These are phyloP conservation scores for Beauveria asiatica DNA, from an alignment of 2,329 filamentous ascomycete genomes.

Conservation along the genomic window DNA sequence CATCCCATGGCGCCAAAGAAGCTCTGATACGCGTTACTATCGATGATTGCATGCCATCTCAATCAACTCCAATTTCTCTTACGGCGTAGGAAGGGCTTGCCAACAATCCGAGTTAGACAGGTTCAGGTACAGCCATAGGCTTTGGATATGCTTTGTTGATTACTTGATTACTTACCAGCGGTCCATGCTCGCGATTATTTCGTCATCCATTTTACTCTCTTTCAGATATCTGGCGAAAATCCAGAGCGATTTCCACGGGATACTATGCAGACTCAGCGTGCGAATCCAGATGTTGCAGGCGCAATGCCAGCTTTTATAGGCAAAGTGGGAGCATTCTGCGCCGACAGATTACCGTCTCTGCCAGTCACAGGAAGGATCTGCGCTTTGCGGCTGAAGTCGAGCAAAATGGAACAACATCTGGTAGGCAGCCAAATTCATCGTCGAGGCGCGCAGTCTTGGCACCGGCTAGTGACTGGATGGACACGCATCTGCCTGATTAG, in stretches of 20 bases:
- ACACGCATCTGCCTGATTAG: slow-evolving; percentile 1
- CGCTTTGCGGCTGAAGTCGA: not conserved
- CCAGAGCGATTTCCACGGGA: not conserved
- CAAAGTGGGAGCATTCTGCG: not conserved
- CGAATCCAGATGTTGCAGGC: not conserved
- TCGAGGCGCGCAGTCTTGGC: not conserved
- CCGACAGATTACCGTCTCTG: not conserved
- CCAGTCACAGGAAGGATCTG: not conserved
- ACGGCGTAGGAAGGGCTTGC: slow-evolving; percentile 37
- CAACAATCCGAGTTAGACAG: not conserved
- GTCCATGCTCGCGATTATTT: slow-evolving; percentile 25
- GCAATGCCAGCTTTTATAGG: not conserved
- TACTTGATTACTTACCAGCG: slow-evolving; percentile 24
- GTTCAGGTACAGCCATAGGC: not conserved
- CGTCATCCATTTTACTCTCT: slow-evolving; percentile 20
- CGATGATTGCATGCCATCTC: not conserved
- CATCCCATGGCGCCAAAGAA: slow-evolving; percentile 36
- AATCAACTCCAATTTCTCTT: slow-evolving; percentile 15
- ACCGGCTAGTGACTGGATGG: not conserved
- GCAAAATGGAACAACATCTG: not conserved
- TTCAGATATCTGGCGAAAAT: not conserved
- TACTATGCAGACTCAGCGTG: not conserved
- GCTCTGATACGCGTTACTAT: slow-evolving; percentile 20
- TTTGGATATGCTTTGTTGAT: not conserved
- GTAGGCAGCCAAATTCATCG: slow-evolving; percentile 2